Evolutionary conservation across 2,329 filamentous ascomycete genomes (phyloP).

Genomic region (Cercospora brassicicola): DNA sequence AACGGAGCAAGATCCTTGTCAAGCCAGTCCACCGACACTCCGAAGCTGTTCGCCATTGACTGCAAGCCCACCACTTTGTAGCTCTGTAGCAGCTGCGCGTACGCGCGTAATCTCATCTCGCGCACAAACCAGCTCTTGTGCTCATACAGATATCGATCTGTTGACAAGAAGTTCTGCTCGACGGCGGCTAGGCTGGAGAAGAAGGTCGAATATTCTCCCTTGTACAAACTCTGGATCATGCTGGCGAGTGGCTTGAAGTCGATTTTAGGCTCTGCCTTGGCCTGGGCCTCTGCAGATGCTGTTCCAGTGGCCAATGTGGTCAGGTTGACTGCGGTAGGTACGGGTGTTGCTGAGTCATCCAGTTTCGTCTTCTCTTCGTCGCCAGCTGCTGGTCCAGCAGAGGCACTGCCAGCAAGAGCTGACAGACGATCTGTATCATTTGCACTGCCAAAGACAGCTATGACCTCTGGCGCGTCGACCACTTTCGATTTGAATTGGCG

Average conservation of each 20-base stretch:
- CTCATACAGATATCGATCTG: conserved; percentile 93
- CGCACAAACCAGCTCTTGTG: conserved; percentile 97
- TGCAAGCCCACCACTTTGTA: conserved; percentile 95
- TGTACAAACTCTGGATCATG: conserved; percentile 88
- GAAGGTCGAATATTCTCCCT: conserved; percentile 89
- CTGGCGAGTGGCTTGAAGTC: conserved; percentile 88
- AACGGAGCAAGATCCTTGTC: conserved; percentile 96
- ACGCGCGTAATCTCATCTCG: conserved; percentile 94
- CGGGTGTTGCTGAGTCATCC: conserved; percentile 36
- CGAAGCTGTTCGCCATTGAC: conserved; percentile 97
- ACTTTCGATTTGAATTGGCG: conserved; percentile 99
- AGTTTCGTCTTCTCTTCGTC: conserved; percentile 68
- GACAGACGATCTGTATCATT: conserved; percentile 84
- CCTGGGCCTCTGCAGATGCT: conserved; percentile 57
- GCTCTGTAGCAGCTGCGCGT: conserved; percentile 94
- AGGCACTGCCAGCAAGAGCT: conserved; percentile 75
- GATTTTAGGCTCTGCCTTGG: conserved; percentile 75
- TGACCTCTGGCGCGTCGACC: conserved; percentile 96
- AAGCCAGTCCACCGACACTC: conserved; percentile 92
- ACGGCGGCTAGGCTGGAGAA: conserved; percentile 86
- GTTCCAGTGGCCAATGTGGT: conserved; percentile 71
- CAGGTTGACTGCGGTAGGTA: conserved; percentile 79
- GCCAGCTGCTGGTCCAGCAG: conserved; percentile 72
- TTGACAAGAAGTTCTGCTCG: conserved; percentile 89
- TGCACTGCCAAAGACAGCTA: conserved; percentile 76